These are phyloP conservation scores for Colletotrichum echinochloae DNA, from an alignment of 2,329 filamentous ascomycete species.

Conservation along the genomic window DNA sequence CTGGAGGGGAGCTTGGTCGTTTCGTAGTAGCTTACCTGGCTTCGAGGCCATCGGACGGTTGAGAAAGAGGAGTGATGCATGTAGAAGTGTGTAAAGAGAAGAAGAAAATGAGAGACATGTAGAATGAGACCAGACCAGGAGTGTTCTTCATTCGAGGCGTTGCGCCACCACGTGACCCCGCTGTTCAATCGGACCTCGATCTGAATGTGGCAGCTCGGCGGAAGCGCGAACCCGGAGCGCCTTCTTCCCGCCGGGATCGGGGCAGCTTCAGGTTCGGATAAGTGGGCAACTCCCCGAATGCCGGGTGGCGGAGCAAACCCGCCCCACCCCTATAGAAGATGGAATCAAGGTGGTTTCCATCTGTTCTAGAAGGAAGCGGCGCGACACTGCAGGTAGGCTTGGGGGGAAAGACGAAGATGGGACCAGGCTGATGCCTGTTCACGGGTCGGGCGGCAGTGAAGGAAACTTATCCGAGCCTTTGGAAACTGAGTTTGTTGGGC, in stretches of 20 bases:
- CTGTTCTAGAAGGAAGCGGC: slow-evolving; percentile 24
- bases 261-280: slow-evolving; percentile 15
- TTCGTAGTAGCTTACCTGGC: neutral
- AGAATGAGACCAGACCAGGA: slow-evolving; percentile 3
- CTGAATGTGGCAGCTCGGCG: slow-evolving; percentile 12
- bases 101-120: neutral
- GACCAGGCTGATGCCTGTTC: slow-evolving; percentile 25
- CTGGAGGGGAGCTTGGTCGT: slow-evolving; percentile 47
- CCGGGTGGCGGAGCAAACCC: slow-evolving; percentile 11
- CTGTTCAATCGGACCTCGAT: neutral
- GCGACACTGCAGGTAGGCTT: neutral
- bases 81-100: too few relatives aligned
- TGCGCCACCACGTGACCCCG: neutral
- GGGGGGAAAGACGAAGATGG: neutral
- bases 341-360: too few relatives aligned
- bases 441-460: neutral
- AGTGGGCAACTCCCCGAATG: slow-evolving; percentile 26
- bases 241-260: neutral
- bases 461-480: slow-evolving; percentile 13
- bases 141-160: neutral
- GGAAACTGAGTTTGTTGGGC: neutral
- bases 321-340: slow-evolving; percentile 1
- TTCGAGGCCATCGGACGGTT: neutral
- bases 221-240: slow-evolving; percentile 1
- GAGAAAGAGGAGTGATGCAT: neutral